Percentiles rank a stretch among this genome's conserved stretches.
Evolutionary conservation across 192 early-diverging fungal species (phyloP).

Genomic region (Coemansia sp.): DNA sequence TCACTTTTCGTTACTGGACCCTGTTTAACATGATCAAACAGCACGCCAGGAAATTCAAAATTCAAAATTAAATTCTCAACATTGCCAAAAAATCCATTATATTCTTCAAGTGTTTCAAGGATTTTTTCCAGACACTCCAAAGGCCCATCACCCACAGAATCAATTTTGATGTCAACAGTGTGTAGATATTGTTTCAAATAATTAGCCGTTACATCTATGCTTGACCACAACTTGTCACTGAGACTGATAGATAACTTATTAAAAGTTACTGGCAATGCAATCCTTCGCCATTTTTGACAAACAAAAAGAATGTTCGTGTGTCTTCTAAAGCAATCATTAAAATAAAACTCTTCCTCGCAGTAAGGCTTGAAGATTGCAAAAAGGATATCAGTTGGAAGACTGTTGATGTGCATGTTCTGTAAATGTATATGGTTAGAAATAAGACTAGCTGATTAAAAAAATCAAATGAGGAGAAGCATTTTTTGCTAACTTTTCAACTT

Average conservation of each 20-base stretch:
- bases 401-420: slow-evolving; percentile 6
- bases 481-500: no score
- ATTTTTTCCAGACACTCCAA: no score
- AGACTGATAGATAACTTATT: not conserved
- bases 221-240: not conserved
- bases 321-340: not conserved
- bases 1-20: no score
- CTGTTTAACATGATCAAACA: no score
- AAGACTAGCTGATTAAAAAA: no score
- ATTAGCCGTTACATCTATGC: not conserved
- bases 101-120: no score
- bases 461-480: no score
- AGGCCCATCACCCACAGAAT: no score
- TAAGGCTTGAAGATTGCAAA: not conserved
- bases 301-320: not conserved
- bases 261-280: not conserved
- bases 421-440: not conserved
- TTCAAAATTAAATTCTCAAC: no score
- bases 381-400: not conserved
- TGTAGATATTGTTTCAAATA: not conserved
- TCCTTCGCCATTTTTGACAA: not conserved
- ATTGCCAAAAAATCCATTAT: no score
- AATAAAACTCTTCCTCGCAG: not conserved
- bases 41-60: no score
- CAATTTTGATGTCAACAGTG: not conserved